These are phyloP conservation scores for Alternaria conjuncta DNA, from an alignment of 2,329 filamentous ascomycete genomes.

Conservation along the genomic window DNA sequence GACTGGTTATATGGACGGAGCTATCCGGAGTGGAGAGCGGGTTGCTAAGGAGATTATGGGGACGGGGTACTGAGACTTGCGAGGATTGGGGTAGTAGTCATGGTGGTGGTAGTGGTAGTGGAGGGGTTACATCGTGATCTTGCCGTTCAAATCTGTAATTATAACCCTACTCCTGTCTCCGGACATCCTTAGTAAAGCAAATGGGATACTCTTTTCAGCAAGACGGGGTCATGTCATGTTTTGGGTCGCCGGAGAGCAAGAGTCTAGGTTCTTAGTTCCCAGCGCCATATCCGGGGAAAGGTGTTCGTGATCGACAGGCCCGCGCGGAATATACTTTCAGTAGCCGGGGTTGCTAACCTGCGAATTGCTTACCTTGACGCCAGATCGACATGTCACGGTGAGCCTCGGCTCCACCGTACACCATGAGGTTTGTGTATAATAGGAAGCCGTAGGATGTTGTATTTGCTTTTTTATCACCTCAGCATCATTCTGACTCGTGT, in stretches of 20 bases:
- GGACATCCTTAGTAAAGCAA: neutral
- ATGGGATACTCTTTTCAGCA: neutral
- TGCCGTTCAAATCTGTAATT: neutral
- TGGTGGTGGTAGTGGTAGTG: neutral
- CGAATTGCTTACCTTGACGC: neutral
- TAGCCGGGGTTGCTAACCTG: neutral
- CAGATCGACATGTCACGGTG: neutral
- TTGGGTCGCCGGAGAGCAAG: neutral
- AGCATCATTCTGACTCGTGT: neutral
- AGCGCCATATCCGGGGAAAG: neutral
- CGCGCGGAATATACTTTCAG: neutral
- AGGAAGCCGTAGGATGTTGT: neutral
- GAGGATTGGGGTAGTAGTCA: neutral
- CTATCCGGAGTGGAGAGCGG: slow-evolving; percentile 57
- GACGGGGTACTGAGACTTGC: neutral
- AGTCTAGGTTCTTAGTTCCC: neutral
- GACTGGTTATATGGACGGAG: slow-evolving; percentile 67
- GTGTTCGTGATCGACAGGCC: neutral
- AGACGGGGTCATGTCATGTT: neutral
- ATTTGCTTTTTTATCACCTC: neutral
- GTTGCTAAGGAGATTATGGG: slow-evolving; percentile 55
- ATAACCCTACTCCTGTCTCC: neutral
- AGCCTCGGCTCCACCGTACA: neutral
- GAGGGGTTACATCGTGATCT: neutral
- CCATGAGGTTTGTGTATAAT: neutral